A percentile compares a stretch with the other conserved stretches of the same genome.
Evolutionary conservation across 2,329 filamentous ascomycete genomes (phyloP).

Genomic region (Sordariomycetes sp.): DNA sequence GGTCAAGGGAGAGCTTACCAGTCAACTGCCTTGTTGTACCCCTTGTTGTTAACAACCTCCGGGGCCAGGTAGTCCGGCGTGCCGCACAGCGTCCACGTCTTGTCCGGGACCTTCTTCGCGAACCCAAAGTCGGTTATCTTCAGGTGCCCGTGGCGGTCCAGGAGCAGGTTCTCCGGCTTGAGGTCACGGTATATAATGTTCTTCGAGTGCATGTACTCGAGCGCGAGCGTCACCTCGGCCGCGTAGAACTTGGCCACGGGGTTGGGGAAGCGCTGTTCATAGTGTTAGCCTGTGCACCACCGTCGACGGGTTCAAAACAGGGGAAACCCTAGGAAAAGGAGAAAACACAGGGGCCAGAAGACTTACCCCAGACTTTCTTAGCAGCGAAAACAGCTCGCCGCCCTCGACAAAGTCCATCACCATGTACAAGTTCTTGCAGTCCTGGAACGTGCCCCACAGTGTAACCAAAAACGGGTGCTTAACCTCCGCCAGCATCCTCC

Average conservation of each 20-base stretch:
- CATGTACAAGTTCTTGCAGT: slow-evolving; percentile 95
- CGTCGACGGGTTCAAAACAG: not conserved
- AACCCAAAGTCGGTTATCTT: slow-evolving; percentile 99
- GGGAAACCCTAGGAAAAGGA: not conserved
- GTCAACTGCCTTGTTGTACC: slow-evolving; percentile 98
- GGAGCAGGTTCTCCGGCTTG: slow-evolving; percentile 85
- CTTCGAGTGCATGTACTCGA: slow-evolving; percentile 89
- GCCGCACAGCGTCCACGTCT: slow-evolving; percentile 96
- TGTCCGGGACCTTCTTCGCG: slow-evolving; percentile 94
- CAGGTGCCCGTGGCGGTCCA: slow-evolving; percentile 85
- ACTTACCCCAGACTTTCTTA: slow-evolving; percentile 81
- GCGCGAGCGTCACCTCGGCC: slow-evolving; percentile 85
- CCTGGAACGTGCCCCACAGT: slow-evolving; percentile 96
- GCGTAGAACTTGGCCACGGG: slow-evolving; percentile 99
- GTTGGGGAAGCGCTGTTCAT: slow-evolving; percentile 82
- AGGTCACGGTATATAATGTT: slow-evolving; percentile 97
- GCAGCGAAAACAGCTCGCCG: slow-evolving; percentile 87
- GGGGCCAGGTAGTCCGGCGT: slow-evolving; percentile 96
- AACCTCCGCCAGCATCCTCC: slow-evolving; percentile 88
- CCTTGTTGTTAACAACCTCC: slow-evolving; percentile 97
- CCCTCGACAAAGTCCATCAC: slow-evolving; percentile 99
- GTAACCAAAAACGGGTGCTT: slow-evolving; percentile 98
- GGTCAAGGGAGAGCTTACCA: slow-evolving; percentile 53
- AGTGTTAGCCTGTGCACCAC: not conserved
- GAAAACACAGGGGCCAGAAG: no score